Base-by-base conservation (phyloP, 768 basidiomycete species). In the Pisolithus tinctorius region DNA sequence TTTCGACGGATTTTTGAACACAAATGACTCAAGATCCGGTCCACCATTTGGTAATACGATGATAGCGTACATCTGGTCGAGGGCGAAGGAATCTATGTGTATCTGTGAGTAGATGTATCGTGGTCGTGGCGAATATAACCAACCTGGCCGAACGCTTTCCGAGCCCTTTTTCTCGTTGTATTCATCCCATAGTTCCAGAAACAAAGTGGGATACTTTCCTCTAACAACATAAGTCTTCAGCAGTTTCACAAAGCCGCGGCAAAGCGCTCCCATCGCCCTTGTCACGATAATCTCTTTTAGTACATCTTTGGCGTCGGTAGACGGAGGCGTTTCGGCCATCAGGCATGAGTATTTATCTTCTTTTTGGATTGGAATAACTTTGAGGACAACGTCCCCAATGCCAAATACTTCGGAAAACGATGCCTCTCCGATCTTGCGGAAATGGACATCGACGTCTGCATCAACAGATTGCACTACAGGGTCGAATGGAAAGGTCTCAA, bases 341-440 rank as follows among this genome's bases (percentile, higher is more conserved):
- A 62, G 61, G 6, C 47, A 59, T 20, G 41, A 34, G 4, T 38
- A 44, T 27, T 54, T 53, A n/a, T 34, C 71, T 59, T 84, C 82
- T 55, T 79, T 73, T 46, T 81, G 74, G 36, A 93, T 67, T 6
- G 92, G 93, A 36, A 94, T 83, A 42, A 96, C 77, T 71, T 94
- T 95, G 56, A 94, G 75, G n/a, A 94, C 93, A 31, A 94, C 81
- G 57, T 88, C 81, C 3, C 86, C 86, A 47, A 93, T 85, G 7
- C 87, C 87, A 66, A 91, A 99, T 27, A 99, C 96, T 63, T 99
- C 96, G 0, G 92, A 95, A 67, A 88, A 99, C 45, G 88, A 91
- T 6, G 96, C 96, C 70, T 99, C 96, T 39, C 95, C 95, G 43
- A 97, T 84, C 69, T 99, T 99, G 57, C 70, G 74, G 68, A 93